phyloP scores from a whole-genome alignment of 208 protist genomes.

The Angomonas deanei region DNA sequence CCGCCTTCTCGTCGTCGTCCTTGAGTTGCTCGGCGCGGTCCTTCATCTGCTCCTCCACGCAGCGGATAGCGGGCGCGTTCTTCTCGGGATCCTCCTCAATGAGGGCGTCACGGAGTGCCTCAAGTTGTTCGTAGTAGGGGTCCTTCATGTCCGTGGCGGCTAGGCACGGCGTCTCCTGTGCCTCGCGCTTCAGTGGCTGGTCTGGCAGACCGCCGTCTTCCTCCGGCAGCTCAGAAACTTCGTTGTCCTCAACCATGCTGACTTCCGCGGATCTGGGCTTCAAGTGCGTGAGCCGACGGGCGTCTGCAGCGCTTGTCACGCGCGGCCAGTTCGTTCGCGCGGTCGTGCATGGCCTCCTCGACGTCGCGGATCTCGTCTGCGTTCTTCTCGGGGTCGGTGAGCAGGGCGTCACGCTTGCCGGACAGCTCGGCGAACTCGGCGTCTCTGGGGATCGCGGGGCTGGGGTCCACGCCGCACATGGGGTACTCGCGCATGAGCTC shows the following conservation, averaged over 20 bases:
- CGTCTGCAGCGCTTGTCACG: no score
- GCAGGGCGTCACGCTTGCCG: slow-evolving; percentile 12
- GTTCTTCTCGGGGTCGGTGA: slow-evolving; percentile 17
- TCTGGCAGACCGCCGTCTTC: slow-evolving; percentile 13
- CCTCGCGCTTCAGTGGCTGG: slow-evolving; percentile 20
- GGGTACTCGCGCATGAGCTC: slow-evolving; percentile 23
- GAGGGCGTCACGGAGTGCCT: slow-evolving; percentile 21
- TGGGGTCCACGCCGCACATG: slow-evolving; percentile 40
- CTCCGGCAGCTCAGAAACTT: no score
- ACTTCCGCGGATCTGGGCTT: no score
- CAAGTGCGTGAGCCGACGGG: no score
- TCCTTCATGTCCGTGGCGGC: slow-evolving; percentile 22
- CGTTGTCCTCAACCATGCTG: no score
- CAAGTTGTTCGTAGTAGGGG: slow-evolving; percentile 45
- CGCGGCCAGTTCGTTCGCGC: slow-evolving; percentile 19
- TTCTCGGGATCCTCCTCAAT: slow-evolving; percentile 22
- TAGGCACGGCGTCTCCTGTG: slow-evolving; percentile 7
- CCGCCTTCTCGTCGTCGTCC: slow-evolving; percentile 13
- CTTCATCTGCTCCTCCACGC: slow-evolving; percentile 41
- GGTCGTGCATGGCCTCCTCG: slow-evolving; percentile 23
- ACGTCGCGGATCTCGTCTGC: slow-evolving; percentile 9
- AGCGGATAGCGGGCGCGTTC: slow-evolving; percentile 27
- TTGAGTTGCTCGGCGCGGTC: slow-evolving; percentile 22
- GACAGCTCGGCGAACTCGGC: slow-evolving; percentile 27
- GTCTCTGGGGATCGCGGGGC: slow-evolving; percentile 32